These are phyloP conservation scores for Rhizopus stolonifer DNA, from an alignment of 371 early-diverging fungal genomes.

Conservation along the genomic window DNA sequence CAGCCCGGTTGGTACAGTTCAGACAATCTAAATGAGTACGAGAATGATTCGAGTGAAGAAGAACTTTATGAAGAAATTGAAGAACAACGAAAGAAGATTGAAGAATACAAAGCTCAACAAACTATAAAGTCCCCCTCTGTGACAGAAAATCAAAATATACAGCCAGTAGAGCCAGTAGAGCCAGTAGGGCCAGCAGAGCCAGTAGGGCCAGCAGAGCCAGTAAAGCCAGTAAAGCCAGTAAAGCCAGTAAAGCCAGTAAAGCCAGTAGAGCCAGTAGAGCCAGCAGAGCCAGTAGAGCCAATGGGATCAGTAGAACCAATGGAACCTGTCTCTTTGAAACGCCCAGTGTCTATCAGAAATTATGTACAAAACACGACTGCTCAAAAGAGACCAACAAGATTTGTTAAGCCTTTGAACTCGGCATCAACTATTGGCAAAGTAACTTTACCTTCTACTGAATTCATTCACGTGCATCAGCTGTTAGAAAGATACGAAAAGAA, in stretches of 20 bases:
- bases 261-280: too few relatives aligned
- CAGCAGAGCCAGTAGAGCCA: too few relatives aligned
- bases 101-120: background rate
- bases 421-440: background rate
- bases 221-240: too few relatives aligned
- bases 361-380: constrained; percentile 20
- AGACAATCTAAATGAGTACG: constrained; percentile 2
- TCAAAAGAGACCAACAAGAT: constrained; percentile 33
- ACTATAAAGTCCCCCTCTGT: too few relatives aligned
- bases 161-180: too few relatives aligned
- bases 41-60: constrained; percentile 4
- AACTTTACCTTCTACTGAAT: constrained; percentile 7
- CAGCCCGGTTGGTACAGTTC: constrained; percentile 15
- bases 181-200: too few relatives aligned
- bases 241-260: too few relatives aligned
- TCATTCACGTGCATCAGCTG: constrained; percentile 27
- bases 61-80: background rate
- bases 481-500: constrained; percentile 62
- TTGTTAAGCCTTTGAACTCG: constrained; percentile 37
- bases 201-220: too few relatives aligned
- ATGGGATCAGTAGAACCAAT: too few relatives aligned
- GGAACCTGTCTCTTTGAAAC: constrained; percentile 12
- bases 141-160: too few relatives aligned
- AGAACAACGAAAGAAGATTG: constrained; percentile 3
- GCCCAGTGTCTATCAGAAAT: constrained; percentile 35